A percentile compares a stretch with the other conserved stretches of the same genome.
Evolutionary conservation across 306 rosid genomes (phyloP).

Genomic region (apple (Malus domestica)): ASM211411v1 NC_041792.1:31414407-31414906

Average conservation of each 20-base stretch:
- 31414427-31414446: conserved; percentile 78
- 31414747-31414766: conserved; percentile 99
- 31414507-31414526: conserved; percentile 99
- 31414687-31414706: conserved; percentile 82
- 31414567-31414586: conserved; percentile 76
- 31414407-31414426: conserved; percentile 61
- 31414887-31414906: conserved; percentile 5
- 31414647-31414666: conserved; percentile 13
- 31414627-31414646: conserved; percentile 9
- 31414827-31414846: conserved; percentile 92
- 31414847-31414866: conserved; percentile 91
- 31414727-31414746: conserved; percentile 73
- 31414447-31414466: conserved; percentile 99
- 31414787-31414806: conserved; percentile 96
- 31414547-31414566: conserved; percentile 90
- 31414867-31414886: conserved; percentile 73
- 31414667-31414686: conserved; percentile 89
- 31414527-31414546: conserved; percentile 82
- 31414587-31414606: conserved; percentile 15
- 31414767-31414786: conserved; percentile 92
- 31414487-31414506: conserved; percentile 94
- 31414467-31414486: conserved; percentile 85
- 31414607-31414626: background rate
- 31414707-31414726: conserved; percentile 67
- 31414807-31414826: conserved; percentile 97